Base-by-base conservation (phyloP, 306 rosid genomes). In the Cercis canadensis region DNA sequence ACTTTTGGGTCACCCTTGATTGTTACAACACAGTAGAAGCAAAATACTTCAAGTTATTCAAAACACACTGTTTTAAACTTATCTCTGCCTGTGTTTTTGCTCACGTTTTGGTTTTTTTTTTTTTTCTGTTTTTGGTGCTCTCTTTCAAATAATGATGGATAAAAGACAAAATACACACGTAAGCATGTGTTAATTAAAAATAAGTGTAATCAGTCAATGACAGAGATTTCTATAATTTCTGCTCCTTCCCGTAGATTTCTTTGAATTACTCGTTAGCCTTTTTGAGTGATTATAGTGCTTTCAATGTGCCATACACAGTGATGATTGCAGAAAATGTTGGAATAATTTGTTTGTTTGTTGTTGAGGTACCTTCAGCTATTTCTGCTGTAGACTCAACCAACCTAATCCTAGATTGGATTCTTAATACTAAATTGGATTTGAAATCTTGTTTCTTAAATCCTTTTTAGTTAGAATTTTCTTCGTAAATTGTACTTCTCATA, bases 301-400 rank as follows among this genome's bases (percentile, higher is more conserved):
- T 82, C 80, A 64, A 58, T 82, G 74, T 64, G 77, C 17, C 81
- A 72, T 72, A 65, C 57, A 75, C 44, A 58, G 34, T 15, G 40
- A 57, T 75, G 45, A 69, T 57, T 34, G 43, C 57, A 40, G 21
- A 52, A 80, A 70, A 70, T 59, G 19, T 33, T 31, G 51, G 37
- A 32, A 63, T 67, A 62, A 41, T 34, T 5, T 60, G 55, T 72
- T 29, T 71, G 72, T 60, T 71, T 81, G 54, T 69, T 72, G 61
- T 81, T 77, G 69, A 63, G 49, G 45, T 70, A 73, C 33, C 14
- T 36, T 61, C n/a, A 33, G 2, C 15, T 33, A 43, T 44, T 36
- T 61, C 17, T 41, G 2, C 13, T 33, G 50, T 52, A 56, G 64
- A 56, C 60, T 56, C 55, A 80, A 80, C 80, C 55, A 76, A 72